Conservation (phyloP, 495 filamentous ascomycete species). For the Podospora pseudoanserina region DNA sequence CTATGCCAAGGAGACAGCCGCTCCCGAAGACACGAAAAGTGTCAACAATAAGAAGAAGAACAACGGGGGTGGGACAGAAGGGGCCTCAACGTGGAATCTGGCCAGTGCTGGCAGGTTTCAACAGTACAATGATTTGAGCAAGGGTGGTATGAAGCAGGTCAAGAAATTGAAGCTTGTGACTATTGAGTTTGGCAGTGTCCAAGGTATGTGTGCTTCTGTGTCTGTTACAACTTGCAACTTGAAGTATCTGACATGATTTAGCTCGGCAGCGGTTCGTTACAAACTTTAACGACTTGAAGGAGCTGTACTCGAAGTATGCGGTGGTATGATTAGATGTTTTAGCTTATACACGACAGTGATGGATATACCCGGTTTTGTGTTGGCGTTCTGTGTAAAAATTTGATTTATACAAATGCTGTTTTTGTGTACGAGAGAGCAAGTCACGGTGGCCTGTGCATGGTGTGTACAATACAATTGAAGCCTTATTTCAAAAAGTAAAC, state of each 20-base stretch:
- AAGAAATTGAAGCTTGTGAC: constrained; percentile 18
- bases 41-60: background rate
- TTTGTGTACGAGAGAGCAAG: too few relatives aligned
- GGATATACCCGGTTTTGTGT: background rate
- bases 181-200: constrained; percentile 15
- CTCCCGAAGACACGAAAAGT: background rate
- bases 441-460: too few relatives aligned
- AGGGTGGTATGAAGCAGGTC: constrained; percentile 6
- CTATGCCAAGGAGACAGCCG: constrained; percentile 2
- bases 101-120: constrained; percentile 18
- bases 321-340: background rate
- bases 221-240: background rate
- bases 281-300: constrained; percentile 8
- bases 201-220: constrained; percentile 13
- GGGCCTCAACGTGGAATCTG: constrained; percentile 7
- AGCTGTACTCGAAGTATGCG: constrained; percentile 4
- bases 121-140: background rate
- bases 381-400: background rate
- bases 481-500: too few relatives aligned
- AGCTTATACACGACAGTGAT: background rate
- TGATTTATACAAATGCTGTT: background rate
- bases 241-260: background rate
- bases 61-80: background rate
- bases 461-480: too few relatives aligned
- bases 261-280: constrained; percentile 6